These are phyloP conservation scores for Sclerotiophoma versabilis DNA, from an alignment of 2,329 filamentous ascomycete genomes.

Conservation along the genomic window DNA sequence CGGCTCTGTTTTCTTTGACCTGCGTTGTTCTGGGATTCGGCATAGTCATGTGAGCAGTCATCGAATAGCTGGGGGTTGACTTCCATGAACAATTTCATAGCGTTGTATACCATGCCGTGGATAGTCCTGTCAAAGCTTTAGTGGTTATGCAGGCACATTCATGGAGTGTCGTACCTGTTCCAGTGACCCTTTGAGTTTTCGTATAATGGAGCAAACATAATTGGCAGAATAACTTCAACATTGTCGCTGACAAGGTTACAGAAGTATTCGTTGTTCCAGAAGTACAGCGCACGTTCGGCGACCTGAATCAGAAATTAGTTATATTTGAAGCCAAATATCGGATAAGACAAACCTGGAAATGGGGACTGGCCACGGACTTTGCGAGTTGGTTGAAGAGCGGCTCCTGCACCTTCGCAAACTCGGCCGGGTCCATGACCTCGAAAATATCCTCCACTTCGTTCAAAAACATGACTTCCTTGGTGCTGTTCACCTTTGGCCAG, in stretches of 20 bases:
- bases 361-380: conserved; percentile 96
- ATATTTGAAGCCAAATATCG: background rate
- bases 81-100: conserved; percentile 99
- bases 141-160: conserved; percentile 7
- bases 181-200: conserved; percentile 99
- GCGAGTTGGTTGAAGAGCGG: conserved; percentile 96
- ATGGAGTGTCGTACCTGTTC: conserved; percentile 75
- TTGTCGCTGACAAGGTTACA: conserved; percentile 99
- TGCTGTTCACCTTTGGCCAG: conserved; percentile 99
- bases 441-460: conserved; percentile 99
- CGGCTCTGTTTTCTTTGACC: conserved; percentile 82
- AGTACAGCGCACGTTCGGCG: conserved; percentile 94
- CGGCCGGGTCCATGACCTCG: conserved; percentile 98
- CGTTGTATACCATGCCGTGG: conserved; percentile 99
- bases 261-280: conserved; percentile 99
- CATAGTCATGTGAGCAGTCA: conserved; percentile 98
- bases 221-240: conserved; percentile 95
- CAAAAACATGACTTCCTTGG: conserved; percentile 99
- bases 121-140: conserved; percentile 73
- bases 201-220: conserved; percentile 98
- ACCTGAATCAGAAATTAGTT: conserved; percentile 60
- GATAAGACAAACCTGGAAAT: conserved; percentile 75
- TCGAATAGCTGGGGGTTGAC: conserved; percentile 99
- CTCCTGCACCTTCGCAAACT: conserved; percentile 98
- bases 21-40: conserved; percentile 91